Conservation (phyloP, 495 filamentous ascomycete species). For the Penicillium subrubescens region DNA sequence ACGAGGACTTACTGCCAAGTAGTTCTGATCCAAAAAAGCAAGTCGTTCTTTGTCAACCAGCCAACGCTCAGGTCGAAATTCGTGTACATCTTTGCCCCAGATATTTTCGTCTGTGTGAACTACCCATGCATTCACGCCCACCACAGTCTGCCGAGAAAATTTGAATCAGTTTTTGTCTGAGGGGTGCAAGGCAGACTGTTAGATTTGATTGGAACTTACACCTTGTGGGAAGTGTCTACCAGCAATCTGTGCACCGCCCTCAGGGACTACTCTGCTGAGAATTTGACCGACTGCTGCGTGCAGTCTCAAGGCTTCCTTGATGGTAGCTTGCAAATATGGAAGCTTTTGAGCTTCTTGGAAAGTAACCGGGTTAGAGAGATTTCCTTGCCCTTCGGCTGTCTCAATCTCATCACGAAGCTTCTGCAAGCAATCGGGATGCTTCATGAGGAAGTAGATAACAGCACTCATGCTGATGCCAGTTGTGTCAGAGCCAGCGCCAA, state of each 20-base stretch:
- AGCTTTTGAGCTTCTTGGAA: conserved; percentile 29
- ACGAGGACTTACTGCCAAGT: background rate
- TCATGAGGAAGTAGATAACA: conserved; percentile 29
- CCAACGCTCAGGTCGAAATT: conserved; percentile 24
- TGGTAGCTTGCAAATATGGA: conserved; percentile 37
- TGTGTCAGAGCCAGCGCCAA: conserved; percentile 39
- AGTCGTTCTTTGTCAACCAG: background rate
- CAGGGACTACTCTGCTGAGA: conserved; percentile 34
- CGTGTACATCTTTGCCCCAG: conserved; percentile 61
- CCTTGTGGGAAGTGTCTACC: conserved; percentile 29
- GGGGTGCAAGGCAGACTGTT: too few relatives aligned
- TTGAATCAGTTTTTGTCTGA: background rate
- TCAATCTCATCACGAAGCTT: conserved; percentile 34
- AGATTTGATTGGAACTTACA: conserved; percentile 2
- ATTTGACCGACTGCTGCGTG: conserved; percentile 58
- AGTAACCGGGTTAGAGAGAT: conserved; percentile 18
- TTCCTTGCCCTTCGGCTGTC: conserved; percentile 3
- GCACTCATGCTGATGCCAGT: conserved; percentile 27
- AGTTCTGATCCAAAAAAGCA: background rate
- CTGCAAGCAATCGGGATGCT: conserved; percentile 20
- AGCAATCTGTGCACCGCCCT: conserved; percentile 26
- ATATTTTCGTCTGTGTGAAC: conserved; percentile 57
- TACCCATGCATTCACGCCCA: conserved; percentile 63
- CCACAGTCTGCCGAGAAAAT: conserved; percentile 43
- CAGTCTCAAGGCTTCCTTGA: conserved; percentile 55